These are phyloP conservation scores for Fraxinus greggii DNA, from an alignment of 305 asterid species.

Conservation along the genomic window DNA sequence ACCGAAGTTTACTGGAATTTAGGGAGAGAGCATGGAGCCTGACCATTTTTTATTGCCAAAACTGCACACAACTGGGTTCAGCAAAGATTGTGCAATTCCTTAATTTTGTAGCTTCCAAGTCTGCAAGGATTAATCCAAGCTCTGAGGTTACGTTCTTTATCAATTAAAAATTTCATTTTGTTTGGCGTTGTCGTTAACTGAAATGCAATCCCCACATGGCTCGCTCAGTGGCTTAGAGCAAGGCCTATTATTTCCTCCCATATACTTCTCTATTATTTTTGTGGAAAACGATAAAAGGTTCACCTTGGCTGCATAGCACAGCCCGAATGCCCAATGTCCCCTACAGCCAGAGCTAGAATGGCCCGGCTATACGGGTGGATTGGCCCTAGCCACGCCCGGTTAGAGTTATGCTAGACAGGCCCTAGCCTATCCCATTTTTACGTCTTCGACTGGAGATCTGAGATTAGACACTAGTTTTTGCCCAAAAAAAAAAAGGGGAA, in stretches of 20 bases:
- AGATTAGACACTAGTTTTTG: background rate
- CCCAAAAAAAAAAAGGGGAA: too few relatives aligned
- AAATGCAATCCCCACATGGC: background rate
- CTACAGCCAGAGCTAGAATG: background rate
- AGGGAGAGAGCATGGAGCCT: conserved; percentile 72
- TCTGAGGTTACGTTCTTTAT: conserved; percentile 36
- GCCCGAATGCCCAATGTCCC: background rate
- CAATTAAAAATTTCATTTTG: background rate
- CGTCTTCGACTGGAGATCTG: background rate
- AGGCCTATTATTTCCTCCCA: background rate
- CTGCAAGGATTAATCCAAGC: conserved; percentile 32
- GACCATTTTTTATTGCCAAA: conserved; percentile 73
- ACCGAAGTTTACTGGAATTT: conserved; percentile 52
- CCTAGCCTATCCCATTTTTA: background rate
- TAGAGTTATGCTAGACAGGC: background rate
- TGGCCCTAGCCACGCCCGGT: background rate
- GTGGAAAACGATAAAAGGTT: too few relatives aligned
- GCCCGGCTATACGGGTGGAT: background rate
- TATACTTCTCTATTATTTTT: background rate
- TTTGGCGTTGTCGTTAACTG: background rate
- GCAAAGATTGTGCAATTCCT: conserved; percentile 58
- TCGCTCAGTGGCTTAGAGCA: background rate
- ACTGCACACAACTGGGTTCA: conserved; percentile 75
- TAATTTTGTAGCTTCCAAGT: conserved; percentile 44
- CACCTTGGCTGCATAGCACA: background rate